Evolutionary conservation across 2,329 filamentous ascomycete species (phyloP), one percentile per base, ranked within the genome.

Genomic region (Fusarium torulosum): DNA sequence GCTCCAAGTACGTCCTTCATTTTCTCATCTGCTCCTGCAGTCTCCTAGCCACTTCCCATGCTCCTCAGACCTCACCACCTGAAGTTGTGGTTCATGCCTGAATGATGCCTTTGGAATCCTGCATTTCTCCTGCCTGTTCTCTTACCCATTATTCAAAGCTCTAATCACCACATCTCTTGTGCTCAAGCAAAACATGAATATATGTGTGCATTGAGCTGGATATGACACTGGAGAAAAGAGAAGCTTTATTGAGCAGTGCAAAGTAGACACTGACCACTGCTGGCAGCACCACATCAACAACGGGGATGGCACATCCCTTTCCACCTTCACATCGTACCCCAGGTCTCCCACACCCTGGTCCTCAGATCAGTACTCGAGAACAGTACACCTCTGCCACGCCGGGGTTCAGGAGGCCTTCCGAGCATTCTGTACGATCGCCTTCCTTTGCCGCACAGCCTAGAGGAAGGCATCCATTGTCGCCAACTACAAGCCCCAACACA

Each of bases 301-400:
- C 82, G 80, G 84, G 84, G 74, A 87, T 88, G 84, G 83, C 84
- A 81, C 84, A 86, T 82, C 80, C 80, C 78, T 85, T 84, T 76
- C 82, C 72, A 57, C 75, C 74, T 63, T 72, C 71, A 47, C 73
- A 76, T 69, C 74, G 85, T 74, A 79, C 82, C 73, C 78, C 83
- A 76, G 77, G 83, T 72, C 76, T 87, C 75, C 84, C 85, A 62
- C 83, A 84, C 70, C 82, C 84, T 75, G 80, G 79, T 70, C 75
- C 77, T 27, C 81, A 83, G 59, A 76, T 86, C 70, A 84, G 77
- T 72, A 76, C 82, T 55, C 83, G 86, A 78, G 85, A 88, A 51
- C 78, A 86, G 70, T 88, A 88, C 76, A 78, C 82, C 47, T 75
- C 82, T 59, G 73, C 81, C 52, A 85, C 84, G 59, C 85, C 85